These are phyloP conservation scores for Prosopis cineraria DNA, from an alignment of 306 rosid genomes.

Conservation along the genomic window DNA sequence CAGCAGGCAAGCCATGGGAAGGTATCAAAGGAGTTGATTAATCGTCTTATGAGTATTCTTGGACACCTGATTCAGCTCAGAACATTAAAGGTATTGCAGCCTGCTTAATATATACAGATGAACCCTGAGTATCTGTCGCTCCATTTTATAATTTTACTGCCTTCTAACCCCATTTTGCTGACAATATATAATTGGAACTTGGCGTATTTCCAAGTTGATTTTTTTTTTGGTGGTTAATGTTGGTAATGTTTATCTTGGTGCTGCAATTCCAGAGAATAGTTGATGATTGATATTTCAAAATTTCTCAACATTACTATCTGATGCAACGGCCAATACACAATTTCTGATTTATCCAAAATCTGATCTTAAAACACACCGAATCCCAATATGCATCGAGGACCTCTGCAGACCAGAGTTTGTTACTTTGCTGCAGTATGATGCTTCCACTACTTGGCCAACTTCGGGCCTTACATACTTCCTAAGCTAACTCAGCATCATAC, in stretches of 20 bases:
- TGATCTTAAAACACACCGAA: neutral
- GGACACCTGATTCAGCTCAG: constrained; percentile 98
- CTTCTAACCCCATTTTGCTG: constrained; percentile 8
- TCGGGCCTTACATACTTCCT: neutral
- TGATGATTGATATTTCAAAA: neutral
- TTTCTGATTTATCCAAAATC: neutral
- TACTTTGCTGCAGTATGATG: neutral
- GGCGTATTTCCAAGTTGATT: neutral
- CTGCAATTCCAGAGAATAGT: neutral
- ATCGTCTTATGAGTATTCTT: constrained; percentile 90
- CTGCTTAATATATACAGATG: constrained; percentile 15
- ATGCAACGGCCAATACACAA: neutral
- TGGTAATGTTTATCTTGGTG: neutral
- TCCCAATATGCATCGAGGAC: neutral
- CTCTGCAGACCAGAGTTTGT: neutral
- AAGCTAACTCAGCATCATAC: neutral
- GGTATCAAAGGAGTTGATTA: constrained; percentile 81
- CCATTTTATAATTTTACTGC: constrained; percentile 22
- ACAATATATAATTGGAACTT: constrained; percentile 5
- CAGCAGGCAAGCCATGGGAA: constrained; percentile 97
- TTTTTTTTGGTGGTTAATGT: neutral
- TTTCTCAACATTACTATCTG: neutral
- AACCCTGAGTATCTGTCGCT: constrained; percentile 23
- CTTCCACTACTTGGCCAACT: neutral
- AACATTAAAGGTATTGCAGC: constrained; percentile 79